Base-by-base conservation (phyloP, 2,329 filamentous ascomycete genomes). In the Fusarium sp. region DNA sequence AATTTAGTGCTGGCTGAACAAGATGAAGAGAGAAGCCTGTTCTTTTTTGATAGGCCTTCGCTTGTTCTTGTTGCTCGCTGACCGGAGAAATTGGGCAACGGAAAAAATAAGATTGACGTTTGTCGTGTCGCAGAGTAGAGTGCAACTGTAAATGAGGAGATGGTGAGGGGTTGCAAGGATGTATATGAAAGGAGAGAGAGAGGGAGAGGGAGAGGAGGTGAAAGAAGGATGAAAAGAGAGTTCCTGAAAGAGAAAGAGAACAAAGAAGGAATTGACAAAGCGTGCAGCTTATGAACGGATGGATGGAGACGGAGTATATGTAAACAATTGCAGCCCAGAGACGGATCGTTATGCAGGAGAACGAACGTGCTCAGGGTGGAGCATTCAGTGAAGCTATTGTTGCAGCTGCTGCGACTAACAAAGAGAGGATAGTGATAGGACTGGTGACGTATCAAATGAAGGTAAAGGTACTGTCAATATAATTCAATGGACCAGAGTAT, bases 351-450 rank as follows among this genome's bases (percentile, higher is more conserved):
- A 65, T 70, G 58, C 58, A 64, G 43, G 47, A 61, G 32, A 53
- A 45, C 49, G 62, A 51, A 48, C 56, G 52, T 46, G 50, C 23
- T 54, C 47, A 48, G 56, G 56, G 62, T 69, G 50, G 68, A 68
- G 51, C 56, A 56, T 33, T 33, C 62, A 43, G 56, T 51, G 52
- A 58, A 55, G 48, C 44, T 65, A 56, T 61, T 58, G 56, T 54
- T 58, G 65, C 43, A 57, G 56, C 50, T 63, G 51, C 43, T 67
- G 43, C 54, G 56, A 27, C 50, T 46, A 46, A 57, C 33, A 62
- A 48, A 57, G 43, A 47, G 27, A 50, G 43, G 39, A 56, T 49
- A 32, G 37, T 37, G 30, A 20, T 25, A 40, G 49, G 23, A 13
- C 14, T 33, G n/a, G 27, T 51, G 22, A 20, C 25, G 35, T 45